These are phyloP conservation scores for Dactylis glomerata DNA, from an alignment of 176 grass and related monocot genomes.

Conservation along the genomic window DNA sequence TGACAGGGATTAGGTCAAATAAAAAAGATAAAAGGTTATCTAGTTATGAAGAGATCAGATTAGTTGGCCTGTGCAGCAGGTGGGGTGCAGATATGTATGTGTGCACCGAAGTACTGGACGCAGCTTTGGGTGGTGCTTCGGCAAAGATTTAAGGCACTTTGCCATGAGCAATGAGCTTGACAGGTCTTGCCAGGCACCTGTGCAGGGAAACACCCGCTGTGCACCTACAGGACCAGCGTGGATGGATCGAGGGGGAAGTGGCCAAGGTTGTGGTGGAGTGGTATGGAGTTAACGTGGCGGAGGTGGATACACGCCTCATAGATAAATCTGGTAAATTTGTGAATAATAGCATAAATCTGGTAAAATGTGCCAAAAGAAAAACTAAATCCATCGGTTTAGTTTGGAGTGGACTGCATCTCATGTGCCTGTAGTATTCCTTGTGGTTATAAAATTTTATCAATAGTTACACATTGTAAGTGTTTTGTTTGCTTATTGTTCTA, in stretches of 20 bases:
- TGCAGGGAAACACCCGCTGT: neutral
- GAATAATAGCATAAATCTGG: neutral
- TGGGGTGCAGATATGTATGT: neutral
- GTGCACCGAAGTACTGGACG: neutral
- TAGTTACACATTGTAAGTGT: conserved; percentile 4
- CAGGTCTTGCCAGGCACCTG: neutral
- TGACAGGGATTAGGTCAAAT: neutral
- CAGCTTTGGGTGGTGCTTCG: neutral
- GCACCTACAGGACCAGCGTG: neutral
- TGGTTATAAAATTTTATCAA: neutral
- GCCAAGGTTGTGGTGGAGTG: neutral
- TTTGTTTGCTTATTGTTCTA: conserved; percentile 22
- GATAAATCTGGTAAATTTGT: neutral
- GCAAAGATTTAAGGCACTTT: neutral
- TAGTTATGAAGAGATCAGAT: neutral
- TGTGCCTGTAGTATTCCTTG: neutral
- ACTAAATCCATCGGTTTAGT: conserved; percentile 4
- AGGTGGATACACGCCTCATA: neutral
- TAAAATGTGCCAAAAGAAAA: conserved; percentile 12
- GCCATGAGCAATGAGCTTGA: neutral
- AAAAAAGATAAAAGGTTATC: neutral
- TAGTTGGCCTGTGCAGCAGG: neutral
- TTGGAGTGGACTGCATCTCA: neutral
- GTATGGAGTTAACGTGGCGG: neutral
- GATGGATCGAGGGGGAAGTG: neutral